Conservation (phyloP, 176 grass and related monocot genomes). For the Raddia distichophylla region DNA sequence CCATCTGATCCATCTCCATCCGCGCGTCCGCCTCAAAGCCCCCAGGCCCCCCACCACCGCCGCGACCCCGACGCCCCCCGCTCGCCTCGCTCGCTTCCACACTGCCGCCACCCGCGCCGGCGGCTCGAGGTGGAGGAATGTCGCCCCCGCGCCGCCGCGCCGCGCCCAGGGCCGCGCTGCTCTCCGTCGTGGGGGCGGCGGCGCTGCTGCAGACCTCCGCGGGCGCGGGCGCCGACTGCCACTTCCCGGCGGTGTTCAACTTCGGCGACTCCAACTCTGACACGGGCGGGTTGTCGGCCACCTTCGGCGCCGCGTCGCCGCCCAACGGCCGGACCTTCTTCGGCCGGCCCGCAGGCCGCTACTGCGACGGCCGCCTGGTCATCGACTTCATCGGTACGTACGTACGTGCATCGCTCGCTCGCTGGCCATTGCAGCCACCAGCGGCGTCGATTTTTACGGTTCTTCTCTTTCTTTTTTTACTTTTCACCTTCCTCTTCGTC, state of each 20-base stretch:
- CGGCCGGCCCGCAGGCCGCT: slow-evolving; percentile 71
- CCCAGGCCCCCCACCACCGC: background rate
- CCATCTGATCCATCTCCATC: background rate
- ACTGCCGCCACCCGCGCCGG: background rate
- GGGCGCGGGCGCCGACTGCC: slow-evolving; percentile 43
- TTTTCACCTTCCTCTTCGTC: background rate
- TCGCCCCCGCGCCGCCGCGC: background rate
- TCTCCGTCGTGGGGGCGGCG: background rate
- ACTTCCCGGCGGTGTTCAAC: slow-evolving; percentile 94
- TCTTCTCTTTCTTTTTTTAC: background rate
- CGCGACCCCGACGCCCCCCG: background rate
- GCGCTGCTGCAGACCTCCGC: background rate
- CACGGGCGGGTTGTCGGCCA: slow-evolving; percentile 86
- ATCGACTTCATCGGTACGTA: slow-evolving; percentile 95
- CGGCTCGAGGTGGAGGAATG: slow-evolving; percentile 10
- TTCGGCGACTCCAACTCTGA: slow-evolving; percentile 99
- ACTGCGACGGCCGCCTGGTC: slow-evolving; percentile 88
- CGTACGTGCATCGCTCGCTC: background rate
- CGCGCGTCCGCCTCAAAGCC: background rate
- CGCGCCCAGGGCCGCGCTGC: slow-evolving; percentile 1
- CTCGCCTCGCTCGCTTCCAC: background rate
- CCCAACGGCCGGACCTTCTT: slow-evolving; percentile 97
- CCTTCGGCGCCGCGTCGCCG: slow-evolving; percentile 82
- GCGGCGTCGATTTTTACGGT: background rate
- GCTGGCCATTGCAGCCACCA: background rate